These are phyloP conservation scores for Arabidopsis suecica DNA, from an alignment of 345 rosid species.

Conservation along the genomic window DNA sequence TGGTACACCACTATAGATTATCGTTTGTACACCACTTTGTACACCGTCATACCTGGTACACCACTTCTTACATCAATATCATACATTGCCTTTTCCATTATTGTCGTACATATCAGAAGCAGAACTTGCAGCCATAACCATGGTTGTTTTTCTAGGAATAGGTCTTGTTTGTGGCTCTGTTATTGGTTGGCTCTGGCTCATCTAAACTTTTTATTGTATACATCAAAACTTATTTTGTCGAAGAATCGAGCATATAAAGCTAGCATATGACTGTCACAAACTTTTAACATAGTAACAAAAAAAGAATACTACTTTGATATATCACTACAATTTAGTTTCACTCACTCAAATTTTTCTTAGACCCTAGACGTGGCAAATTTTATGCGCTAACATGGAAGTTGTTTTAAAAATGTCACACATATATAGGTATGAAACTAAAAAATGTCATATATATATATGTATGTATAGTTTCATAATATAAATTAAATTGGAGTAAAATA, in stretches of 20 bases:
- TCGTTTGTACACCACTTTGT: no score
- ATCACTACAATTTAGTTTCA: no score
- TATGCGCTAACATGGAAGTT: neutral
- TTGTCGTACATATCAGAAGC: constrained; percentile 51
- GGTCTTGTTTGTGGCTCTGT: constrained; percentile 82
- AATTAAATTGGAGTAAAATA: neutral
- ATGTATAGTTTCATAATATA: neutral
- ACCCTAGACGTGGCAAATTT: neutral
- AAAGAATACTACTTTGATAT: neutral
- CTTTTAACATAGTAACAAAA: neutral
- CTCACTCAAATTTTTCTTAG: neutral
- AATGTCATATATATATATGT: no score
- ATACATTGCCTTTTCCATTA: no score
- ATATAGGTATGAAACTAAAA: no score
- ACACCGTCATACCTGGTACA: no score
- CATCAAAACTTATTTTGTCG: no score
- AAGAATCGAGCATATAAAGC: no score
- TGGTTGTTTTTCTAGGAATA: constrained; percentile 74
- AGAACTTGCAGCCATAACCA: constrained; percentile 75
- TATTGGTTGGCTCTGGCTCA: constrained; percentile 88
- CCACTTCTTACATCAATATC: no score
- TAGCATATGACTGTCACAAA: no score
- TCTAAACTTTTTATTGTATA: constrained; percentile 39
- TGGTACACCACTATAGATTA: no score
- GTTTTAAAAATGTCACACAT: neutral